Percentiles rank a stretch among this genome's conserved stretches.
phyloP scores from a whole-genome alignment of 805 yeast genomes.

The Starmerella roubikii region DNA sequence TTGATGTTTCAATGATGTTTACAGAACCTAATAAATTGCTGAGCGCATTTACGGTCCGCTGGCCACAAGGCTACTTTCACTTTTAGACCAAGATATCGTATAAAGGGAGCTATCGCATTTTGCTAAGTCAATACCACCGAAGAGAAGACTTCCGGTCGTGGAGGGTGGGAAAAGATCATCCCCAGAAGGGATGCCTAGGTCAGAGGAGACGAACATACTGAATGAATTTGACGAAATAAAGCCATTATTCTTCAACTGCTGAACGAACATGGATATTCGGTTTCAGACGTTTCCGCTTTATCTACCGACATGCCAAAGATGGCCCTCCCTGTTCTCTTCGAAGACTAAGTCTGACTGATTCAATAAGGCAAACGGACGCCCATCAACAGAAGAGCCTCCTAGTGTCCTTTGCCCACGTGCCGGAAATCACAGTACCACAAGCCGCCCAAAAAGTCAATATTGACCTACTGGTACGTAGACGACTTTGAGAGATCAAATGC shows the following conservation, averaged over 20 bases:
- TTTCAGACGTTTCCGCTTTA: too few relatives aligned
- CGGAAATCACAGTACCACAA: conserved; percentile 29
- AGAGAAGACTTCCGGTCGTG: conserved; percentile 27
- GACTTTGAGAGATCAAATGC: conserved; percentile 20
- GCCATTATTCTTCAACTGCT: conserved; percentile 26
- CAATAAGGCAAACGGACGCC: conserved; percentile 59
- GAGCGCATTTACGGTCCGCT: too few relatives aligned
- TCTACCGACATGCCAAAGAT: too few relatives aligned
- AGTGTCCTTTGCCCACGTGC: conserved; percentile 52
- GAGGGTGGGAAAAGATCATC: conserved; percentile 18
- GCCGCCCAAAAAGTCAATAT: conserved; percentile 3
- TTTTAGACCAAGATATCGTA: too few relatives aligned
- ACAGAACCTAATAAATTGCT: conserved; percentile 3
- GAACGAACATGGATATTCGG: conserved; percentile 26
- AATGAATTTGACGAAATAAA: conserved; percentile 29
- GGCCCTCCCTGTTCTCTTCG: conserved; percentile 32
- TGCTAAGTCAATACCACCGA: conserved; percentile 32
- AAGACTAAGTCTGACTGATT: conserved; percentile 44
- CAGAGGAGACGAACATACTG: conserved; percentile 36
- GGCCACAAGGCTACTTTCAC: too few relatives aligned
- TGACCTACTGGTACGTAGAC: conserved; percentile 16
- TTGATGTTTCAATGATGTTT: too few relatives aligned
- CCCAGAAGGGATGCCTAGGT: too few relatives aligned
- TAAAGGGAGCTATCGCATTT: conserved; percentile 30
- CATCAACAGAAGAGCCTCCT: conserved; percentile 37